Percentiles rank a stretch among this genome's conserved stretches.
These are phyloP conservation scores for Solanum appendiculatum DNA, from an alignment of 257 asterid genomes.

Conservation along the genomic window DNA sequence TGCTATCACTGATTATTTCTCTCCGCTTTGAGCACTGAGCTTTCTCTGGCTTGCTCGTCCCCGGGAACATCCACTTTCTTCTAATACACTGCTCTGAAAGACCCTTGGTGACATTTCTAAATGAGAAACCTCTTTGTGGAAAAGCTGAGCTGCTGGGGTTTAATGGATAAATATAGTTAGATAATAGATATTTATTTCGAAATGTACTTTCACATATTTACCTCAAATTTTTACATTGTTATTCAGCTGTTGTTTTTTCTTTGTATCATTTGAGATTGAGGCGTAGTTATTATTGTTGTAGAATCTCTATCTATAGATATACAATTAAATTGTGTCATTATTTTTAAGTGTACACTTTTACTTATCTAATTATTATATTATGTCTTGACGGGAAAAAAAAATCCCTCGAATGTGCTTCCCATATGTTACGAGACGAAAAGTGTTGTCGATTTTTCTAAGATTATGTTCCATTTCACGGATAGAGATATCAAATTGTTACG, in stretches of 20 bases:
- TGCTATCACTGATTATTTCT: constrained; percentile 82
- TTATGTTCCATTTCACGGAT: too few species aligned
- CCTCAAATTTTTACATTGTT: not conserved
- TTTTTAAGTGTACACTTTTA: too few species aligned
- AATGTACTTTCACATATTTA: not conserved
- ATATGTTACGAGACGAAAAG: too few species aligned
- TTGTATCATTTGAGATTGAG: not conserved
- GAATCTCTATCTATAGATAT: not conserved
- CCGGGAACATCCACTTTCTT: constrained; percentile 26
- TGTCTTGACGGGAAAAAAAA: too few species aligned
- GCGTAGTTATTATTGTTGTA: not conserved
- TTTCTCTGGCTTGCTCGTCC: constrained; percentile 98
- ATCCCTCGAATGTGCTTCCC: too few species aligned
- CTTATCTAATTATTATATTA: too few species aligned
- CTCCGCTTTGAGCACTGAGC: constrained; percentile 87
- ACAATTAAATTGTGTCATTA: too few species aligned
- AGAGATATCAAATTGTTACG: too few species aligned
- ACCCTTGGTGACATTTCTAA: not conserved
- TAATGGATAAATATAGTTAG: not conserved
- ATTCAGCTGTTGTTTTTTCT: not conserved
- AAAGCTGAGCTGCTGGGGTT: not conserved
- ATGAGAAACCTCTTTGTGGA: not conserved
- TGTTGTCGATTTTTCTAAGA: too few species aligned
- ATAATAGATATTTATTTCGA: not conserved
- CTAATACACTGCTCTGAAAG: not conserved